Conservation (phyloP, 2,329 filamentous ascomycete genomes). For the Diaporthe australafricana region DNA sequence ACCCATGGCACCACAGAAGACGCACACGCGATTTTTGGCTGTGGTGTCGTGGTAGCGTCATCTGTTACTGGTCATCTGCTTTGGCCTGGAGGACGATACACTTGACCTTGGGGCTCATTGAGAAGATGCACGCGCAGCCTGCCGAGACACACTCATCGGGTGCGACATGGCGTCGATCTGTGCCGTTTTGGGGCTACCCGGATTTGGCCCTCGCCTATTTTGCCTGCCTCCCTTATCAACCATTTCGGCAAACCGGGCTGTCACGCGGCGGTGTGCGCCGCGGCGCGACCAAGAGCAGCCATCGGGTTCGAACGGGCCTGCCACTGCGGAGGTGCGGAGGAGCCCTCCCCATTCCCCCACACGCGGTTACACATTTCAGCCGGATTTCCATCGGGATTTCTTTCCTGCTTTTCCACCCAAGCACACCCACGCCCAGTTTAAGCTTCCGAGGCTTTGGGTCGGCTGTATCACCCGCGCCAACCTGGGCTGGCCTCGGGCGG, state of each 20-base stretch:
- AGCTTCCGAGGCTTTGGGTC: conserved; percentile 17
- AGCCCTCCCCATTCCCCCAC: not conserved
- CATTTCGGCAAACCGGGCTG: conserved; percentile 10
- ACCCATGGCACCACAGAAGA: not conserved
- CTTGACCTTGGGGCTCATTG: not conserved
- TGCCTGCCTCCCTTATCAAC: not conserved
- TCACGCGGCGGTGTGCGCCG: conserved; percentile 24
- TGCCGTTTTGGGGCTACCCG: conserved; percentile 5
- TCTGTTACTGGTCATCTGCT: not conserved
- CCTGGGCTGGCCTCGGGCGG: not conserved
- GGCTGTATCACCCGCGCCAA: conserved; percentile 21
- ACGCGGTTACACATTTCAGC: conserved; percentile 16
- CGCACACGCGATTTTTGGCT: not conserved
- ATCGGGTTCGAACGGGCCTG: conserved; percentile 24
- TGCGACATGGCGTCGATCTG: conserved; percentile 31
- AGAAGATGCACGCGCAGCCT: conserved; percentile 26
- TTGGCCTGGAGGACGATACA: conserved; percentile 5
- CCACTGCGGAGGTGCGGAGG: conserved; percentile 28
- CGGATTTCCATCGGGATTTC: conserved; percentile 30
- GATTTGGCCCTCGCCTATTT: conserved; percentile 25
- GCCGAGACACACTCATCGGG: conserved; percentile 30
- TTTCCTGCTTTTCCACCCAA: not conserved
- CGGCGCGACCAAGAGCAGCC: conserved; percentile 22
- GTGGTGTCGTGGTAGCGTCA: conserved; percentile 18
- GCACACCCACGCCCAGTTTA: not conserved